Conservation (phyloP, 768 basidiomycete genomes). For the Leccinum subtestaceum region DNA sequence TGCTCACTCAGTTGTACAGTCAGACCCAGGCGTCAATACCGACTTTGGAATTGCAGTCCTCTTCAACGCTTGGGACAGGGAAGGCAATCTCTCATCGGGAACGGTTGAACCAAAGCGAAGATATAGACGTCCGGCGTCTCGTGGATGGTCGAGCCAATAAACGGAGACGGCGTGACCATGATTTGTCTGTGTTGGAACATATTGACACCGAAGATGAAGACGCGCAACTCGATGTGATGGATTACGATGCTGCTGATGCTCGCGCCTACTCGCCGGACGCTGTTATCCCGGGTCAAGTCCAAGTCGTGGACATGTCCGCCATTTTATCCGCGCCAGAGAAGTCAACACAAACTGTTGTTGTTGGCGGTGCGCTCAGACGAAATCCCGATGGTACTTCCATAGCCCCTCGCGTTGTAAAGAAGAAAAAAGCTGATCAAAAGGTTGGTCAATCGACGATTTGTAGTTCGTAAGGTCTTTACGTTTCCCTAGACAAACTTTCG, state of each 20-base stretch:
- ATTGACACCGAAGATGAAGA: constrained; percentile 34
- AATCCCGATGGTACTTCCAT: constrained; percentile 61
- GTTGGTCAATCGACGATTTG: constrained; percentile 34
- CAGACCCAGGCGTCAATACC: constrained; percentile 72
- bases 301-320: constrained; percentile 17
- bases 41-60: constrained; percentile 65
- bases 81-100: constrained; percentile 59
- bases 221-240: constrained; percentile 33
- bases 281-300: background rate
- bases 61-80: constrained; percentile 81
- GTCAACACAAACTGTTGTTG: constrained; percentile 31
- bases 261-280: constrained; percentile 11
- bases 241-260: constrained; percentile 11
- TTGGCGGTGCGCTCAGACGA: constrained; percentile 66
- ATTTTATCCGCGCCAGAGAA: constrained; percentile 13
- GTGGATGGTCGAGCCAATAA: constrained; percentile 48
- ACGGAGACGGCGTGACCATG: constrained; percentile 45
- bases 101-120: constrained; percentile 55
- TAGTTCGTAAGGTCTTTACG: constrained; percentile 1
- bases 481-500: constrained; percentile 38
- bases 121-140: constrained; percentile 52
- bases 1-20: constrained; percentile 39
- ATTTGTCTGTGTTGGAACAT: constrained; percentile 5
- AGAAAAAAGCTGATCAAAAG: constrained; percentile 43
- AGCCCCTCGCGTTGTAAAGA: constrained; percentile 46